phyloP scores from a whole-genome alignment of 345 rosid genomes.

The Gossypium sturtianum region DNA sequence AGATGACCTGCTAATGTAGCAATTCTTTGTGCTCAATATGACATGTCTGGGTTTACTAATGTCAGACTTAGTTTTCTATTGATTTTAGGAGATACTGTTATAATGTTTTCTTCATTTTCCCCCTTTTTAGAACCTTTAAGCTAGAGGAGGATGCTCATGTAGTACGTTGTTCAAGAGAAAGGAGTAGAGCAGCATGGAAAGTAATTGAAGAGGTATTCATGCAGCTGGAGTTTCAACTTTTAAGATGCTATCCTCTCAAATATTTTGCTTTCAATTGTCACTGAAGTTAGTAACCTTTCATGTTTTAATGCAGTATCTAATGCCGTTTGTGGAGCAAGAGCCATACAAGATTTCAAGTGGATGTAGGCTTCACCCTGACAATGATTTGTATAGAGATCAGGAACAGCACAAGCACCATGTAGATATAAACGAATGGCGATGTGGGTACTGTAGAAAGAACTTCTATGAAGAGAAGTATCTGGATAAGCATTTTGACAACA shows the following conservation, averaged over 20 bases:
- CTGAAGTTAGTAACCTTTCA: background rate
- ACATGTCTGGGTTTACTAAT: background rate
- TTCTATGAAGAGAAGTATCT: conserved; percentile 76
- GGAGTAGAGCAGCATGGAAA: conserved; percentile 87
- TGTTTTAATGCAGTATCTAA: conserved; percentile 54
- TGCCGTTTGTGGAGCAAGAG: conserved; percentile 79
- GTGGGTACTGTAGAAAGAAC: conserved; percentile 90
- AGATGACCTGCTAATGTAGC: background rate
- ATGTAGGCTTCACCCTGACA: conserved; percentile 79
- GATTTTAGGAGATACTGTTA: background rate
- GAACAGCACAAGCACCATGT: conserved; percentile 79
- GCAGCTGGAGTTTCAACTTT: background rate
- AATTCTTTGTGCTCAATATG: background rate
- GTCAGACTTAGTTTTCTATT: background rate
- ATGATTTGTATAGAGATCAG: conserved; percentile 84
- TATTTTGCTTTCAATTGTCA: background rate
- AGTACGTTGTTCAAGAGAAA: conserved; percentile 82
- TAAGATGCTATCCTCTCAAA: background rate
- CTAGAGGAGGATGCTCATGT: conserved; percentile 37
- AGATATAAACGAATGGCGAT: conserved; percentile 78
- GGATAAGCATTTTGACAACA: conserved; percentile 73
- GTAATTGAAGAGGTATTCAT: conserved; percentile 39
- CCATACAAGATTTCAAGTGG: conserved; percentile 43
- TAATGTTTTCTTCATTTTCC: background rate
- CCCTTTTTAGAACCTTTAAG: conserved; percentile 26